These are phyloP conservation scores for Linum trigynum DNA, from an alignment of 345 rosid species.

Conservation along the genomic window DNA sequence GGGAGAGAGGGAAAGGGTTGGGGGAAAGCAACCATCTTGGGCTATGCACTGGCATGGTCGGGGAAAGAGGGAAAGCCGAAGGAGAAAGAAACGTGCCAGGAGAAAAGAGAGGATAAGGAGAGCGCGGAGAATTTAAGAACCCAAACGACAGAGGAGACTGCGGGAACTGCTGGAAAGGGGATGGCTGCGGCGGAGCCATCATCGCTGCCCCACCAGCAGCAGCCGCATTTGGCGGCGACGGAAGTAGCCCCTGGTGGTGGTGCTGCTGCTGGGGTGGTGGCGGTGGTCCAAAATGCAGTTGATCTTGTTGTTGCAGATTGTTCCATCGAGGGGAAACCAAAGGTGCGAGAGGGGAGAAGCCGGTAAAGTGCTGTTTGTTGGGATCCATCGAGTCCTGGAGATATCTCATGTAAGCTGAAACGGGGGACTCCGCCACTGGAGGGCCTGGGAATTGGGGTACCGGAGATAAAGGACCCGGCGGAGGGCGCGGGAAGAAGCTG, in stretches of 20 bases:
- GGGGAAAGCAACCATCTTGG: conserved; percentile 41
- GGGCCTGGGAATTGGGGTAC: conserved; percentile 51
- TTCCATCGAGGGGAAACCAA: conserved; percentile 60
- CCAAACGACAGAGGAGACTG: conserved; percentile 50
- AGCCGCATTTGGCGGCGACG: conserved; percentile 9
- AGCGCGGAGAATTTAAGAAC: conserved; percentile 64
- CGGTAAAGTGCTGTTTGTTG: conserved; percentile 38
- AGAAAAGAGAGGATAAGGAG: conserved; percentile 30
- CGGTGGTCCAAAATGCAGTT: neutral
- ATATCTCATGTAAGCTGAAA: conserved; percentile 65
- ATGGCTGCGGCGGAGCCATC: conserved; percentile 1
- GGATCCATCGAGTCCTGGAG: conserved; percentile 56
- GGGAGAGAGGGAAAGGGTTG: conserved; percentile 54
- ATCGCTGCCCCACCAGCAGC: neutral
- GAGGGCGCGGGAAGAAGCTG: conserved; percentile 28
- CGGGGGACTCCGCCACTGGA: conserved; percentile 64
- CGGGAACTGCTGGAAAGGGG: conserved; percentile 33
- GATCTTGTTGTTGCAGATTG: neutral
- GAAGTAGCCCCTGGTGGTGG: conserved; percentile 9
- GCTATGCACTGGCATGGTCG: neutral
- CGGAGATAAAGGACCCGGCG: conserved; percentile 47
- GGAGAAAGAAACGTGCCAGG: neutral
- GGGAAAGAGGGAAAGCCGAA: neutral
- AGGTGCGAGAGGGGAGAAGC: conserved; percentile 61
- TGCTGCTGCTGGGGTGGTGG: neutral